phyloP scores from a whole-genome alignment of 768 basidiomycete genomes.

The Trichaptum fuscoviolaceum region DNA sequence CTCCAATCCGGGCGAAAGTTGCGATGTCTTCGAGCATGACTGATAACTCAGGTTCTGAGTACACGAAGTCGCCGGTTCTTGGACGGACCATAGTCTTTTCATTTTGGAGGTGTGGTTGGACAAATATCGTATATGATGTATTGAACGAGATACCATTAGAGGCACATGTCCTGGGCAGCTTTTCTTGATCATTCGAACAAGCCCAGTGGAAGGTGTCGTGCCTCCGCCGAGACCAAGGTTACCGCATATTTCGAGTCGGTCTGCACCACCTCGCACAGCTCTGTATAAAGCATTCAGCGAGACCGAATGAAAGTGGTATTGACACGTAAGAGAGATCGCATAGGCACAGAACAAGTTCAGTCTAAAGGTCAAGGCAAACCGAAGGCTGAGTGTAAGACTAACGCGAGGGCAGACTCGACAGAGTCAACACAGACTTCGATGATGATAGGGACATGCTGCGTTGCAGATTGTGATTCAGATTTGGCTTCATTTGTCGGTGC shows the following conservation, averaged over 20 bases:
- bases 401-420: slow-evolving; percentile 65
- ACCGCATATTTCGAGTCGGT: slow-evolving; percentile 72
- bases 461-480: too few species aligned
- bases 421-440: slow-evolving; percentile 78
- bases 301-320: background rate
- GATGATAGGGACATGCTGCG: slow-evolving; percentile 7
- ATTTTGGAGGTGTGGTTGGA: slow-evolving; percentile 2
- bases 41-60: slow-evolving; percentile 56
- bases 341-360: background rate
- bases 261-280: slow-evolving; percentile 64
- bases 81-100: slow-evolving; percentile 75
- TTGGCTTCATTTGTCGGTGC: too few species aligned
- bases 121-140: too few species aligned
- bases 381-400: slow-evolving; percentile 21
- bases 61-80: slow-evolving; percentile 73
- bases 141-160: slow-evolving; percentile 51
- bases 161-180: slow-evolving; percentile 41
- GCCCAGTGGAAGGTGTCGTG: slow-evolving; percentile 75
- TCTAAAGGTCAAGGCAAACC: slow-evolving; percentile 6
- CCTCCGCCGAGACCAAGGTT: slow-evolving; percentile 74
- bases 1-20: slow-evolving; percentile 49
- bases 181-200: slow-evolving; percentile 53
- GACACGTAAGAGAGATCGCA: background rate
- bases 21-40: slow-evolving; percentile 75
- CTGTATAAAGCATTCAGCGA: slow-evolving; percentile 29